Conservation (phyloP, 306 rosid genomes). For the Purshia tridentata region DNA sequence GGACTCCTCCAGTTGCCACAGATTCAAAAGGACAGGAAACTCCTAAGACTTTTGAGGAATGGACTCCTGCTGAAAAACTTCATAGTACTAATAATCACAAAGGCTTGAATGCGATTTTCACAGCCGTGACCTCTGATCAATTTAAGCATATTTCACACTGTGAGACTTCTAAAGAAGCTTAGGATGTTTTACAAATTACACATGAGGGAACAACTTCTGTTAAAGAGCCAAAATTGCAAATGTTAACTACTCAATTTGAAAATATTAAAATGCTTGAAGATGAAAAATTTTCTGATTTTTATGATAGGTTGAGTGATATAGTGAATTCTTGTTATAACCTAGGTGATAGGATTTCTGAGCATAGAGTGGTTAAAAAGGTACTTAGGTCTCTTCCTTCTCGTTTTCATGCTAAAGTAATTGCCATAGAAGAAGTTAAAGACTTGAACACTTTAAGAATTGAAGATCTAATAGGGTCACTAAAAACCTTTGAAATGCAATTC, state of each 20-base stretch:
- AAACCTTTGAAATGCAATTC: no score
- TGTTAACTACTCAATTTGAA: neutral
- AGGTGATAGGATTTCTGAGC: neutral
- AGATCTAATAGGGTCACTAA: neutral
- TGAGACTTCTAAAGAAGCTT: neutral
- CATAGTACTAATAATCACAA: no score
- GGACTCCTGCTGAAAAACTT: no score
- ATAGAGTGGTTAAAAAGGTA: neutral
- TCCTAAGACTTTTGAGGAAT: no score
- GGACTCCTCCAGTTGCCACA: no score
- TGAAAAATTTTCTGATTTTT: neutral
- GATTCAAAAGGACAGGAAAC: no score
- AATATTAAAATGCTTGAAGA: neutral
- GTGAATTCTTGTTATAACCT: neutral
- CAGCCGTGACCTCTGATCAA: no score
- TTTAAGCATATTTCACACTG: no score
- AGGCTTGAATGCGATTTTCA: no score
- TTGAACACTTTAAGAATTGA: neutral
- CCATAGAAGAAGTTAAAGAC: conserved; percentile 3
- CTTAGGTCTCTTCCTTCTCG: neutral
- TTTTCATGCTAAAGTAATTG: neutral
- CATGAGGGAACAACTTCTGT: neutral
- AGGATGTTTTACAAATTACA: neutral
- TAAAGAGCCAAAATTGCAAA: neutral
- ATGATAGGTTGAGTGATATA: neutral